These are phyloP conservation scores for Cairneyella variabilis DNA, from an alignment of 495 filamentous ascomycete species.

Conservation along the genomic window DNA sequence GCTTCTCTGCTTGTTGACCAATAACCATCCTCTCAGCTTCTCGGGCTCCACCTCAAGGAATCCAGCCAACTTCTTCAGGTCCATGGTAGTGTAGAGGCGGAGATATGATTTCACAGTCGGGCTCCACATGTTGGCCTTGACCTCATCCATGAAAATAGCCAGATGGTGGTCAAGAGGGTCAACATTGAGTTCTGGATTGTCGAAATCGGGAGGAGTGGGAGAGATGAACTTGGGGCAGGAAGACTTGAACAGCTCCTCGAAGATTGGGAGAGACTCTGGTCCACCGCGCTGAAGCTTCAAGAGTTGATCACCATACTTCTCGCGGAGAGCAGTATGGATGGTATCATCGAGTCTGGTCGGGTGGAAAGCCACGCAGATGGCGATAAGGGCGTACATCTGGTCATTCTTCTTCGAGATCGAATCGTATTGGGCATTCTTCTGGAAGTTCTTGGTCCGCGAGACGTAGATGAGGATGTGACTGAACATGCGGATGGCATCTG, in stretches of 20 bases:
- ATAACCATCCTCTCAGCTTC: constrained; percentile 80
- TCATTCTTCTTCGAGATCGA: constrained; percentile 99
- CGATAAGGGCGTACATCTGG: constrained; percentile 98
- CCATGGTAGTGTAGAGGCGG: constrained; percentile 99
- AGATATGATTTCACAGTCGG: constrained; percentile 97
- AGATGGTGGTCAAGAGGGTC: constrained; percentile 98
- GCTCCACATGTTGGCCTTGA: constrained; percentile 93
- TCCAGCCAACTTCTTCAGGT: constrained; percentile 93
- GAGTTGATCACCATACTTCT: constrained; percentile 99
- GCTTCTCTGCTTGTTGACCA: constrained; percentile 97
- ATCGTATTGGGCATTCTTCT: constrained; percentile 97
- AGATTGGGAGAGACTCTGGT: constrained; percentile 89
- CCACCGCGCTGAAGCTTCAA: constrained; percentile 92
- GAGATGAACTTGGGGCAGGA: constrained; percentile 99
- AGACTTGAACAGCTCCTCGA: constrained; percentile 92
- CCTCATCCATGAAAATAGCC: constrained; percentile 97
- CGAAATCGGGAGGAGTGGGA: constrained; percentile 94
- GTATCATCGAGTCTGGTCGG: constrained; percentile 96
- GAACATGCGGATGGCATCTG: constrained; percentile 99
- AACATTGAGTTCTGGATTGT: constrained; percentile 87
- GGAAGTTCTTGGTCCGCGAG: constrained; percentile 98
- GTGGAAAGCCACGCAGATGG: constrained; percentile 97
- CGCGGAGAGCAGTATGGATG: constrained; percentile 93
- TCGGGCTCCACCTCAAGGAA: constrained; percentile 95
- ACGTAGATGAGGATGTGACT: constrained; percentile 99